Percentiles rank a stretch among this genome's conserved stretches.
These are phyloP conservation scores for Claviceps sp. DNA, from an alignment of 2,329 filamentous ascomycete species.

Conservation along the genomic window DNA sequence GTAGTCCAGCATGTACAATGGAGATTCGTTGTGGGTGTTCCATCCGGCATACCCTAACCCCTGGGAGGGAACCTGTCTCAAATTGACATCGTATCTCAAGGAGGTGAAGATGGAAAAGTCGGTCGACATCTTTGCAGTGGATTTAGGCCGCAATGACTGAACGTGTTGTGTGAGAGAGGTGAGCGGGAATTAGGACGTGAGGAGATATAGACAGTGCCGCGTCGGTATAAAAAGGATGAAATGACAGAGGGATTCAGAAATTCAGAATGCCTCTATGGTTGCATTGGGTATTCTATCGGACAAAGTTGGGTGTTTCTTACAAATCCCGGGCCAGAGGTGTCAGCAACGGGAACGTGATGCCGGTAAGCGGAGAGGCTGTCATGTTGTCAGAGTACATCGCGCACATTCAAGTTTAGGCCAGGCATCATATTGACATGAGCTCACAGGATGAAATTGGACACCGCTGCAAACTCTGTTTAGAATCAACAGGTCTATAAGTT, in stretches of 20 bases:
- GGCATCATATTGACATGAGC: not conserved
- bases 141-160: not conserved
- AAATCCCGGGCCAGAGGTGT: no score
- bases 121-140: slow-evolving; percentile 17
- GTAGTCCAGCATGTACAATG: slow-evolving; percentile 67
- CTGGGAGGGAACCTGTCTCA: slow-evolving; percentile 30
- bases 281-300: no score
- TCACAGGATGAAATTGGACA: slow-evolving; percentile 4
- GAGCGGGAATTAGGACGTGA: no score
- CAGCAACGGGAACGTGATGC: not conserved
- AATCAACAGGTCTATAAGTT: no score
- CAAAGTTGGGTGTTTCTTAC: no score
- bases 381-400: not conserved
- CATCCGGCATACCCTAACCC: slow-evolving; percentile 31
- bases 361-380: not conserved
- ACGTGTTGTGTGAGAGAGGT: not conserved
- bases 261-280: no score
- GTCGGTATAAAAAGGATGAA: no score
- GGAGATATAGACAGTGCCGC: no score
- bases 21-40: slow-evolving; percentile 40
- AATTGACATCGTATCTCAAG: slow-evolving; percentile 53
- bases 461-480: no score
- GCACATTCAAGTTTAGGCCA: not conserved
- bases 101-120: slow-evolving; percentile 56
- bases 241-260: no score